phyloP scores from a whole-genome alignment of 1,284 basidiomycete genomes.

The Ceratobasidium sp. region DNA sequence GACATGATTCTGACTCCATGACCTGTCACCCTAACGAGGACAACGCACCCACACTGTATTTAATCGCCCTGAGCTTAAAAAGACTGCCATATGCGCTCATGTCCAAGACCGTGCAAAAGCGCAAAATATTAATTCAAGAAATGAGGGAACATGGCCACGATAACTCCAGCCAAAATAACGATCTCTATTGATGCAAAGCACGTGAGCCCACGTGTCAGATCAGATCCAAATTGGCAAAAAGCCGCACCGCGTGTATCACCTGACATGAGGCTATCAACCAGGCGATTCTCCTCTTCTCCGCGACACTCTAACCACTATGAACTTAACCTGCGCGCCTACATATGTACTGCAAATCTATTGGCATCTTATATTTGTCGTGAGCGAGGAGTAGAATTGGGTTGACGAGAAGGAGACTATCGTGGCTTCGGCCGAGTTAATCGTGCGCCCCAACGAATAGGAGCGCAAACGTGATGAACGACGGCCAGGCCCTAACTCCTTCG shows the following conservation, averaged over 20 bases:
- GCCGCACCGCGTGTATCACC: not conserved
- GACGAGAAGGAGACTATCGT: not conserved
- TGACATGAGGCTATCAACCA: slow-evolving; percentile 18
- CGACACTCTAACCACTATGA: not conserved
- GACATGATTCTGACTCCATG: too few species aligned
- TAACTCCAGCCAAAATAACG: not conserved
- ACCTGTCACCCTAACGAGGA: too few species aligned
- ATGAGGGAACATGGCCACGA: not conserved
- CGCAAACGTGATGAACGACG: slow-evolving; percentile 8
- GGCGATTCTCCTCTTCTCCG: slow-evolving; percentile 9
- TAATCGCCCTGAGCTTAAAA: too few species aligned
- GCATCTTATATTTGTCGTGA: slow-evolving; percentile 5
- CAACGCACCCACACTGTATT: too few species aligned
- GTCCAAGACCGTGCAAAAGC: too few species aligned
- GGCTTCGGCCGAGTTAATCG: not conserved
- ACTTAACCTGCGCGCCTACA: slow-evolving; percentile 21
- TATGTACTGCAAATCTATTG: not conserved
- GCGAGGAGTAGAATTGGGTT: not conserved
- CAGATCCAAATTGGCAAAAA: slow-evolving; percentile 5
- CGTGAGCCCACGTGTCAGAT: slow-evolving; percentile 26
- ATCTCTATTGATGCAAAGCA: slow-evolving; percentile 23
- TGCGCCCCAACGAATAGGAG: not conserved
- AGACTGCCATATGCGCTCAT: too few species aligned
- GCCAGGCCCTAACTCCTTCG: slow-evolving; percentile 57
- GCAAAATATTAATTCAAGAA: too few species aligned